These are phyloP conservation scores for Eucalyptus microcorys DNA, from an alignment of 345 rosid species.

Conservation along the genomic window DNA sequence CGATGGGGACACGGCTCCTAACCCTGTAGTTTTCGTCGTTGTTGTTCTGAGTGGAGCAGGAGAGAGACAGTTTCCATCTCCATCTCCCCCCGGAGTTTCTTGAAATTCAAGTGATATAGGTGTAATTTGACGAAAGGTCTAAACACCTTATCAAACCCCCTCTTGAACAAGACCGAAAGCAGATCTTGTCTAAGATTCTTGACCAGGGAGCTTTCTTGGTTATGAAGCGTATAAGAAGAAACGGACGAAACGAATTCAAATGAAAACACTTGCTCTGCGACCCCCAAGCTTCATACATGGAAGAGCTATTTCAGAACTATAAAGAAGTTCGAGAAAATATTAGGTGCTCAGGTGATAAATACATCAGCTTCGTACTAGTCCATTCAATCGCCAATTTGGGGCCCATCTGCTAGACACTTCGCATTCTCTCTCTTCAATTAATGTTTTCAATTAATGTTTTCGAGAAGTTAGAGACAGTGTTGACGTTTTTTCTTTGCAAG, in stretches of 20 bases:
- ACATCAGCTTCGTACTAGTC: too few species aligned
- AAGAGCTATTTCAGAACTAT: not conserved
- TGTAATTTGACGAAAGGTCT: not conserved
- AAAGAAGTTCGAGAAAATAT: not conserved
- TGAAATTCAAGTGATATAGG: not conserved
- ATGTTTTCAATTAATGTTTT: too few species aligned
- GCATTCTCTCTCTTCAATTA: too few species aligned
- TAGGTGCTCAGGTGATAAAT: too few species aligned
- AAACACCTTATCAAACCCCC: not conserved
- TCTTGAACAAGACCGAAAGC: not conserved
- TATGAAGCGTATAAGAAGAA: not conserved
- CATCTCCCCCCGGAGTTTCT: not conserved
- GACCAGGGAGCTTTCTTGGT: not conserved
- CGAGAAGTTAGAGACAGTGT: not conserved
- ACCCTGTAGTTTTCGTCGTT: slow-evolving; percentile 45
- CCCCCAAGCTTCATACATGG: not conserved
- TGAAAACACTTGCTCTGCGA: not conserved
- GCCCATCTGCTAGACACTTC: too few species aligned
- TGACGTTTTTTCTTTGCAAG: not conserved
- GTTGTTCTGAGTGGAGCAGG: slow-evolving; percentile 81
- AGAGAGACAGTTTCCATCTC: slow-evolving; percentile 38
- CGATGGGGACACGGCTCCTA: slow-evolving; percentile 32
- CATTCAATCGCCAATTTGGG: too few species aligned
- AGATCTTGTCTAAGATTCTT: not conserved
- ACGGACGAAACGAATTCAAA: not conserved